phyloP scores from a whole-genome alignment of 2,329 filamentous ascomycete species.

The Pseudogymnoascus sp. region DNA sequence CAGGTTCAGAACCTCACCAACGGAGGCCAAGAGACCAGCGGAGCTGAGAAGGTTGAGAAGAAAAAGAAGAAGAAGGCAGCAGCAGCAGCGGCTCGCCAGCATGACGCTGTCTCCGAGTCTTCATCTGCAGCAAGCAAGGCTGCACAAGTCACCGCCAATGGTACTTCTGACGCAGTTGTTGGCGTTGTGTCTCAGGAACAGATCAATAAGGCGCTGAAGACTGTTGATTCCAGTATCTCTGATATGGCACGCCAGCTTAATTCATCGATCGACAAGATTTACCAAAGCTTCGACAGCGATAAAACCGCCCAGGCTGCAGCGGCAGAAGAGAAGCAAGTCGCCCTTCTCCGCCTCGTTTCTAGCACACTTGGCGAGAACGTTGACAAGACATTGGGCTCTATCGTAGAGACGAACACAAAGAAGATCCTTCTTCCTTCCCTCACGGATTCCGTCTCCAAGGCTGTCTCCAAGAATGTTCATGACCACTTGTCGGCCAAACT shows the following conservation, averaged over 20 bases:
- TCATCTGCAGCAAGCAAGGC: conserved; percentile 14
- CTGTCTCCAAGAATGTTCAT: conserved; percentile 64
- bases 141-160: conserved; percentile 14
- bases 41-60: conserved; percentile 52
- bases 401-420: conserved; percentile 55
- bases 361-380: conserved; percentile 62
- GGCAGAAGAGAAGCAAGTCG: conserved; percentile 57
- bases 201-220: conserved; percentile 38
- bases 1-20: conserved; percentile 18
- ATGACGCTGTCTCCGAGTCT: conserved; percentile 6
- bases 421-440: conserved; percentile 70
- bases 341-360: conserved; percentile 59
- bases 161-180: conserved; percentile 12
- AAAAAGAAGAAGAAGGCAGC: conserved; percentile 64
- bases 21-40: conserved; percentile 20
- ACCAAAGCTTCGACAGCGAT: conserved; percentile 59
- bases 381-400: conserved; percentile 37
- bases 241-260: conserved; percentile 44
- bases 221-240: conserved; percentile 39
- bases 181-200: conserved; percentile 20
- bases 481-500: conserved; percentile 59
- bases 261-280: conserved; percentile 51
- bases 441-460: conserved; percentile 55
- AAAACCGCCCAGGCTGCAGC: conserved; percentile 54
- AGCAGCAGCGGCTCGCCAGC: conserved; percentile 8